Percentiles rank a stretch among this genome's conserved stretches.
phyloP scores from a whole-genome alignment of 805 yeast genomes.

The Saccharomycopsis synnaedendra region DNA sequence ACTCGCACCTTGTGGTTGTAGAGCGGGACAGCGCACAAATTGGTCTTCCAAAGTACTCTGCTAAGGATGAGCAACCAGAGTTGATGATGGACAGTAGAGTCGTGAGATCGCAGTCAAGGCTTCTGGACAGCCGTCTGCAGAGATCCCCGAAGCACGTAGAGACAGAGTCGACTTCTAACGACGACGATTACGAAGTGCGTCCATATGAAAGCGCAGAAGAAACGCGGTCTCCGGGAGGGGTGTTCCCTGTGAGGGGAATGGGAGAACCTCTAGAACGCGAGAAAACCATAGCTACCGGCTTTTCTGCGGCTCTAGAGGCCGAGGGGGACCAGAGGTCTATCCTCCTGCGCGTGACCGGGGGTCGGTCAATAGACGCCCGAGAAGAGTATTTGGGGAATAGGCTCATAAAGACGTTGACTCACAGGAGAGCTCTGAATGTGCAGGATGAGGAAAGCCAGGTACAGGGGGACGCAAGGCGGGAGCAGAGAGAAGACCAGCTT shows the following conservation, averaged over 20 bases:
- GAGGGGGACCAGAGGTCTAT: conserved; percentile 17
- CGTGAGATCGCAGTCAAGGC: conserved; percentile 35
- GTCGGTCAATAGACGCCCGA: conserved; percentile 15
- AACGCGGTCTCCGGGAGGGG: conserved; percentile 56
- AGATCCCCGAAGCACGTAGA: neutral
- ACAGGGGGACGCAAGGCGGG: too few species aligned
- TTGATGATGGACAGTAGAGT: conserved; percentile 70
- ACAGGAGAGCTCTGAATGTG: neutral
- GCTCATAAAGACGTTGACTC: conserved; percentile 2
- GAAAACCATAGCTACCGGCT: conserved; percentile 36
- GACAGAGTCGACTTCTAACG: neutral
- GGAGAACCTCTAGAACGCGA: conserved; percentile 51
- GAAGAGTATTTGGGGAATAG: conserved; percentile 11
- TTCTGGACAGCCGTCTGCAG: neutral
- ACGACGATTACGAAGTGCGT: conserved; percentile 2
- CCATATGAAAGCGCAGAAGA: neutral
- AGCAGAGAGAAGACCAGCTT: too few species aligned
- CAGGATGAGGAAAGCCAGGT: neutral
- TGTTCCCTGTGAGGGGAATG: conserved; percentile 74
- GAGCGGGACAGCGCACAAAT: conserved; percentile 55
- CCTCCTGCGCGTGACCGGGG: conserved; percentile 16
- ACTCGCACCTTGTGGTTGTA: conserved; percentile 59
- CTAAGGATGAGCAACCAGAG: conserved; percentile 74
- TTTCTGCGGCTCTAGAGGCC: neutral
- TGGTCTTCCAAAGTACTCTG: conserved; percentile 57